Percentiles rank a stretch among this genome's conserved stretches.
Evolutionary conservation across 768 basidiomycete genomes (phyloP).

Genomic region (Cytidiella melzeri): DNA sequence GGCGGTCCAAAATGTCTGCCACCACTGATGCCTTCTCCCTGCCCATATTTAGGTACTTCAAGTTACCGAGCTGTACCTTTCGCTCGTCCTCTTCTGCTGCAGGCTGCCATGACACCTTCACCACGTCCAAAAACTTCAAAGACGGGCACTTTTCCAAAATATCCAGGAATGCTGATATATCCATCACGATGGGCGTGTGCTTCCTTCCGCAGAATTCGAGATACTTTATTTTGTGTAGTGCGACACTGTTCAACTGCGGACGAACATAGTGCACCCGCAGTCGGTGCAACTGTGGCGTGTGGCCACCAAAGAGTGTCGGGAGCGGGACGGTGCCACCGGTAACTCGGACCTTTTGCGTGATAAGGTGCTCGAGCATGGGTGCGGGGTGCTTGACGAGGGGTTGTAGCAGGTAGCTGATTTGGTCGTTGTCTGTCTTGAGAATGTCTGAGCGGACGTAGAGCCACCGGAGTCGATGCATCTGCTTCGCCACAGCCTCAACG

Average conservation of each 20-base stretch:
- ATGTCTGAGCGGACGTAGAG: constrained; percentile 20
- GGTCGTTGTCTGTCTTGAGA: constrained; percentile 14
- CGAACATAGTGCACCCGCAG: constrained; percentile 18
- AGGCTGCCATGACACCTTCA: constrained; percentile 16
- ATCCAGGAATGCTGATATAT: constrained; percentile 18
- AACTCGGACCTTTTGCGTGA: constrained; percentile 16
- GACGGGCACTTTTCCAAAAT: constrained; percentile 20
- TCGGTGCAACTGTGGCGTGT: constrained; percentile 16
- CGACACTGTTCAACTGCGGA: constrained; percentile 14
- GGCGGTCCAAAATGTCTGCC: constrained; percentile 15
- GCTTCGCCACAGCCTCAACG: constrained; percentile 14
- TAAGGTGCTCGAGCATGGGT: constrained; percentile 19
- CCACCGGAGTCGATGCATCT: constrained; percentile 19
- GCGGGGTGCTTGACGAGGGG: constrained; percentile 16
- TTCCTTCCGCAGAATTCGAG: constrained; percentile 22
- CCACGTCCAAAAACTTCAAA: constrained; percentile 16
- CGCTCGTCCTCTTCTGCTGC: constrained; percentile 16
- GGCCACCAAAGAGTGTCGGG: constrained; percentile 18
- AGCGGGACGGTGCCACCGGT: constrained; percentile 15
- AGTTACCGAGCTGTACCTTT: constrained; percentile 16
- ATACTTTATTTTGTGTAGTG: constrained; percentile 14
- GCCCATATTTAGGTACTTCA: constrained; percentile 19
- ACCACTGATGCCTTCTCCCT: constrained; percentile 17
- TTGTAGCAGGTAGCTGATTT: constrained; percentile 12
- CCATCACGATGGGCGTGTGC: constrained; percentile 15